phyloP scores from a whole-genome alignment of 305 asterid species.

The Coffea humblotiana region DNA sequence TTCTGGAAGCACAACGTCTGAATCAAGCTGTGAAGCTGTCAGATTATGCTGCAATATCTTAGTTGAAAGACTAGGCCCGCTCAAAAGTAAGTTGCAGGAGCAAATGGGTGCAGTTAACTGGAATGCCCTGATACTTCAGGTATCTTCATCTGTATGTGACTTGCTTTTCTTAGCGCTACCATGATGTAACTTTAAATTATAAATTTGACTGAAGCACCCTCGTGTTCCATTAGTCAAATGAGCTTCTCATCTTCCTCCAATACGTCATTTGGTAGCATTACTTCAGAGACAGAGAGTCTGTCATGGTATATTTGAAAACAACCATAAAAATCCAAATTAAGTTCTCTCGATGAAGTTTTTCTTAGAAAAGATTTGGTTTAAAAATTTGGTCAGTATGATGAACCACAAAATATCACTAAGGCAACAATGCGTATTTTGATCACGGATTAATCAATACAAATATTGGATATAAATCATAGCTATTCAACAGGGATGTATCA shows the following conservation, averaged over 20 bases:
- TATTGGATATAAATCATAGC: too few species aligned
- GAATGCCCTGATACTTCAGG: conserved; percentile 62
- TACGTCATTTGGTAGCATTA: background rate
- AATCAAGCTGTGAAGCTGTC: conserved; percentile 81
- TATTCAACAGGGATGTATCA: too few species aligned
- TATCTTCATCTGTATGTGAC: conserved; percentile 14
- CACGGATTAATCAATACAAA: too few species aligned
- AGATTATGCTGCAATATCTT: conserved; percentile 62
- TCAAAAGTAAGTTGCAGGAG: conserved; percentile 47
- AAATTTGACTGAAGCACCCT: background rate
- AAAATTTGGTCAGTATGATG: background rate
- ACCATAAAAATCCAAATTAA: background rate
- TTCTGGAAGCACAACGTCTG: conserved; percentile 81
- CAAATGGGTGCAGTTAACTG: conserved; percentile 53
- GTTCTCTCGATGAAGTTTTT: background rate
- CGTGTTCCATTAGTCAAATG: background rate
- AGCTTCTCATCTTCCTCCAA: background rate
- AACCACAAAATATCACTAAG: too few species aligned
- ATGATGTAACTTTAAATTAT: background rate
- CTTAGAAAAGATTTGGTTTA: background rate
- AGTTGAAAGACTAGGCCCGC: conserved; percentile 59
- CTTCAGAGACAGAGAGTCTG: background rate
- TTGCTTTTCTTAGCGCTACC: background rate
- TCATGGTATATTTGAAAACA: background rate
- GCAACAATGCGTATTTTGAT: too few species aligned